A percentile compares a stretch with the other conserved stretches of the same genome.
These are phyloP conservation scores for Trypanosoma cruzi DNA, from an alignment of 208 protist species.

Conservation along the genomic window DNA sequence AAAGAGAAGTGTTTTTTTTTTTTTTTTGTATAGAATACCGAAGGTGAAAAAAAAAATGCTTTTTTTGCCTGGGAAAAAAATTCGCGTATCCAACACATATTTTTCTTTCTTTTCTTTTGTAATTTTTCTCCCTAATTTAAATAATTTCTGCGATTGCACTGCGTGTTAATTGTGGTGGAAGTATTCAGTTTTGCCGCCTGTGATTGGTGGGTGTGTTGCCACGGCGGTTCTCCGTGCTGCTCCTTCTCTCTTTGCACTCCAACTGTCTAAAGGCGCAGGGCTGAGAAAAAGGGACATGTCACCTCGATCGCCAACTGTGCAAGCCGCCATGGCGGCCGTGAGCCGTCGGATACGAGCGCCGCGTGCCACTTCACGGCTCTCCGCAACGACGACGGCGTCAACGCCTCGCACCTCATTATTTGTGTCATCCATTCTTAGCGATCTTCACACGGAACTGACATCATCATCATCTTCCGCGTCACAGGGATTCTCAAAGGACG, in stretches of 20 bases:
- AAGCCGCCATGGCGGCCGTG: constrained; percentile 23
- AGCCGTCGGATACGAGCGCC: constrained; percentile 17
- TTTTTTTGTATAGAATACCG: no score
- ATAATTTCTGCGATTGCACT: no score
- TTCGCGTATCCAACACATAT: no score
- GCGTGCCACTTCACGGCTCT: neutral
- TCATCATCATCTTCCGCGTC: neutral
- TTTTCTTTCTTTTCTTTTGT: no score
- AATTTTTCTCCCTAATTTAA: no score
- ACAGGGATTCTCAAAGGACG: neutral
- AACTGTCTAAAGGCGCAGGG: no score
- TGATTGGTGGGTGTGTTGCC: neutral
- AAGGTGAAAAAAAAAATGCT: constrained; percentile 16
- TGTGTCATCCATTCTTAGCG: constrained; percentile 21
- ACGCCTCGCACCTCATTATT: constrained; percentile 8
- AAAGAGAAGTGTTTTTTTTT: no score
- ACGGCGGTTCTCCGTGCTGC: neutral
- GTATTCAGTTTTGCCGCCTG: no score
- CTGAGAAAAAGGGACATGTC: constrained; percentile 7
- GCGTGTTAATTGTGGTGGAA: no score
- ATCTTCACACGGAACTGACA: constrained; percentile 9
- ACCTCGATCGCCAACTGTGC: constrained; percentile 10
- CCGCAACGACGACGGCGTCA: neutral
- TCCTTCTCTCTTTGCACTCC: no score
- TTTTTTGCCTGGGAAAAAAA: neutral